Evolutionary conservation across 108 stramenopile genomes (phyloP).

Genomic region (Aurantiochytrium sp.): DNA sequence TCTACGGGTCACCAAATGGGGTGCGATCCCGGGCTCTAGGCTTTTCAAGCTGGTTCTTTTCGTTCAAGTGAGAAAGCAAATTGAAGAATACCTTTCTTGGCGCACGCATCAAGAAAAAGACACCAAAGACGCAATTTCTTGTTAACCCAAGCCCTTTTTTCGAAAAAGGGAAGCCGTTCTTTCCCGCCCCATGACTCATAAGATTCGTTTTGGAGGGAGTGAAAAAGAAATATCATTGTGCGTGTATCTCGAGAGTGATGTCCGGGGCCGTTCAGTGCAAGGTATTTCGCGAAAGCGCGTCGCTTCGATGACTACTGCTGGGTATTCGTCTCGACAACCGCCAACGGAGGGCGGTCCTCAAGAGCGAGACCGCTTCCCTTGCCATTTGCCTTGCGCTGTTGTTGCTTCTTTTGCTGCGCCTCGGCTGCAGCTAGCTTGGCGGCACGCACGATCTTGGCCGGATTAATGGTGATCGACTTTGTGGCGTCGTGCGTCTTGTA

Average conservation of each 20-base stretch:
- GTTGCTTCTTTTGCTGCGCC: background rate
- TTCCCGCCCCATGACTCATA: background rate
- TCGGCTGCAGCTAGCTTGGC: background rate
- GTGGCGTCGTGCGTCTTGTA: conserved; percentile 95
- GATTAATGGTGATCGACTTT: conserved; percentile 92
- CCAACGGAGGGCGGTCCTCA: background rate
- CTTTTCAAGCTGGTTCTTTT: too few relatives aligned
- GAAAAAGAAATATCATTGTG: background rate
- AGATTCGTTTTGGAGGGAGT: background rate
- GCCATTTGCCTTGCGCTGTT: background rate
- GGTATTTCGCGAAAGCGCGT: background rate
- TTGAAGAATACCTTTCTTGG: too few relatives aligned
- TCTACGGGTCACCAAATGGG: too few relatives aligned
- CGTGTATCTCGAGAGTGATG: background rate
- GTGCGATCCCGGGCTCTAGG: too few relatives aligned
- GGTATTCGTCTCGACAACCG: background rate
- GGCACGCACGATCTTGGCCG: conserved; percentile 25
- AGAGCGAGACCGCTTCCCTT: background rate
- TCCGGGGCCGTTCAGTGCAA: too few relatives aligned
- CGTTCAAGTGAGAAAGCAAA: too few relatives aligned
- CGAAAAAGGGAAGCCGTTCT: too few relatives aligned
- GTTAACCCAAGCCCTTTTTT: too few relatives aligned
- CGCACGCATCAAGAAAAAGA: too few relatives aligned
- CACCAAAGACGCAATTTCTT: too few relatives aligned
- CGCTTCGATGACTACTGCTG: background rate